Evolutionary conservation across 345 rosid species (phyloP), one percentile per base, ranked within the genome.

Genomic region (Dipteronia sinensis): DNA sequence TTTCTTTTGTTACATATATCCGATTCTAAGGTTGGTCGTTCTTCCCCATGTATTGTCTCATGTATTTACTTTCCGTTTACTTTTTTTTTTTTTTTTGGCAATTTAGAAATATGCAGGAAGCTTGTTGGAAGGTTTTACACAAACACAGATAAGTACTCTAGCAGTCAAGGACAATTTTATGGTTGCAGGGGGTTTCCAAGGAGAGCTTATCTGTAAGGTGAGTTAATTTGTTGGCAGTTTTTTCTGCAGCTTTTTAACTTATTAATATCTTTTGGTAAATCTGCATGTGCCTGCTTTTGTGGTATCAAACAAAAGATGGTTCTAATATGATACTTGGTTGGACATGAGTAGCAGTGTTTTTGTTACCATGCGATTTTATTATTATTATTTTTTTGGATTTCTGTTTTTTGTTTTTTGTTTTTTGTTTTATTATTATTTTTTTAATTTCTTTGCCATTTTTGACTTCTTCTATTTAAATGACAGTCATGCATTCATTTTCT

Each of bases 181-280:
- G 69, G 86, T 86, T 72, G 89, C 90, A 16, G 90, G 90, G 46
- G 90, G 90, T 25, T 84, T 88, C 79, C 89, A 86, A 29, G 90
- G 90, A 77, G 90, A 88, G 81, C 87, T 88, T 69, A 86, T 80
- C 38, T 86, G 88, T 82, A 86, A 84, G 84, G 90, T 86, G 64
- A 76, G 75, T 66, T 46, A 79, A 59, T 56, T 58, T 65, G 0
- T 44, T 31, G 27, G 53, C 55, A 63, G 7, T 40, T 62, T 71
- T 51, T 69, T 2, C 9, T 56, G 53, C 3, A 44, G 62, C 31
- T 9, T 20, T 58, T 15, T 65, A 23, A 20, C 42, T 61, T 66
- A 27, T 55, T 61, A 20, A 4, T 22, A 3, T 42, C 20, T 51
- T 25, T 71, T 53, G 8, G 10, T 58, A 31, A 65, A 46, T 71